phyloP scores from a whole-genome alignment of 179 eudicot genomes.

The Camellia oleifera region DNA sequence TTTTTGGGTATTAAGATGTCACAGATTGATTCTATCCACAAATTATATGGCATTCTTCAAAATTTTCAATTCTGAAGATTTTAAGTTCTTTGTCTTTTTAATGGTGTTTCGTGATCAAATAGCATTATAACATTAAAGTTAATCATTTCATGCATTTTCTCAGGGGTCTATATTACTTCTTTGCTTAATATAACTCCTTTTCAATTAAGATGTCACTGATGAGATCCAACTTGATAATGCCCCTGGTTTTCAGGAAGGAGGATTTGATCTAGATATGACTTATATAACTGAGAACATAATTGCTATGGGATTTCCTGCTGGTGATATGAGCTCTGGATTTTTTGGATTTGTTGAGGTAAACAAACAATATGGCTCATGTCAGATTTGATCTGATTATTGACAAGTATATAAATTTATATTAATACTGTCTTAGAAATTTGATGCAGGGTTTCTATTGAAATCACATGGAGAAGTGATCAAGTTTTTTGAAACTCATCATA shows the following conservation, averaged over 20 bases:
- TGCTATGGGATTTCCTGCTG: constrained; percentile 99
- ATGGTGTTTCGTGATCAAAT: neutral
- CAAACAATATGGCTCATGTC: neutral
- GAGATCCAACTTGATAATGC: constrained; percentile 5
- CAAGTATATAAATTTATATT: neutral
- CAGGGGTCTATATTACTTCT: neutral
- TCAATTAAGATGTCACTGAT: neutral
- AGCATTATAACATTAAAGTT: neutral
- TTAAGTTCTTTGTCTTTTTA: neutral
- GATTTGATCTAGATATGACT: constrained; percentile 91
- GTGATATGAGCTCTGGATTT: constrained; percentile 92
- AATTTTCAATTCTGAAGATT: neutral
- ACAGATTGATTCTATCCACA: neutral
- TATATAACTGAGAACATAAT: constrained; percentile 89
- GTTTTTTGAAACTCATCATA: constrained; percentile 87
- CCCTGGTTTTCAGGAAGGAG: constrained; percentile 68
- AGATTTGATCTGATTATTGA: neutral
- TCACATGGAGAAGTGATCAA: constrained; percentile 98
- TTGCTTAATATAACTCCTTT: neutral
- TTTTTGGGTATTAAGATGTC: neutral
- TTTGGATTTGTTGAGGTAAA: constrained; percentile 94
- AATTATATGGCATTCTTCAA: neutral
- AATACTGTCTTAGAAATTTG: constrained; percentile 18
- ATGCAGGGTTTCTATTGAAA: constrained; percentile 90
- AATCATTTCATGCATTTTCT: neutral